These are phyloP conservation scores for Teunomyces atbi DNA, from an alignment of 805 yeast genomes.

Conservation along the genomic window DNA sequence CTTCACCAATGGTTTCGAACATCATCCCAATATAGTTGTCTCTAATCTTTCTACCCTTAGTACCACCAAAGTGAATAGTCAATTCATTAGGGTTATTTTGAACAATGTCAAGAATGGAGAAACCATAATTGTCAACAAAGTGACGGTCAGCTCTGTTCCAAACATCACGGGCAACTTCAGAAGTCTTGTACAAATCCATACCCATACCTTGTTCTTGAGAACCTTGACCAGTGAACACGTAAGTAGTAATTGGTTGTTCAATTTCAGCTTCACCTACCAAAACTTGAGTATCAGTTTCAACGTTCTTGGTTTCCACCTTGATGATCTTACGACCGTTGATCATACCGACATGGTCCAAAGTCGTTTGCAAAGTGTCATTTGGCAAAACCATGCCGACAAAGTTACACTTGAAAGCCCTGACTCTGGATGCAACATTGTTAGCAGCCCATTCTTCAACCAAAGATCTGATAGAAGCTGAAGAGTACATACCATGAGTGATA, in stretches of 20 bases:
- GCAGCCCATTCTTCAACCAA: slow-evolving; percentile 99
- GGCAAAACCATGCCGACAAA: slow-evolving; percentile 98
- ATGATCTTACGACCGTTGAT: slow-evolving; percentile 97
- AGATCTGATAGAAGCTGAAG: slow-evolving; percentile 92
- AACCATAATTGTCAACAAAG: slow-evolving; percentile 91
- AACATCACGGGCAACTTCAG: slow-evolving; percentile 88
- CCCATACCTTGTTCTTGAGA: slow-evolving; percentile 99
- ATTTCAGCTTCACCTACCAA: slow-evolving; percentile 96
- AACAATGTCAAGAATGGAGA: slow-evolving; percentile 94
- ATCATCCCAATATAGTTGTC: slow-evolving; percentile 95
- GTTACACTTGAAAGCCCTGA: slow-evolving; percentile 85
- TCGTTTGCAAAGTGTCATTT: slow-evolving; percentile 82
- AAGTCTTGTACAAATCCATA: slow-evolving; percentile 92
- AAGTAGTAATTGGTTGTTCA: slow-evolving; percentile 95
- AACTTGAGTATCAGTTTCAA: slow-evolving; percentile 74
- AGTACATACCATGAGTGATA: slow-evolving; percentile 98
- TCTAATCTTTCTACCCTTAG: slow-evolving; percentile 91
- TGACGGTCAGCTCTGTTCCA: slow-evolving; percentile 98
- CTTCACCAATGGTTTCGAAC: slow-evolving; percentile 89
- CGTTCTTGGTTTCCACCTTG: slow-evolving; percentile 84
- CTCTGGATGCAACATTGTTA: slow-evolving; percentile 92
- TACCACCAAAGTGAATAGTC: slow-evolving; percentile 97
- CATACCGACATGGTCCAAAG: slow-evolving; percentile 96
- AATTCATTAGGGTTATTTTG: slow-evolving; percentile 92
- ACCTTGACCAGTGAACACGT: slow-evolving; percentile 99